These are phyloP conservation scores for Ehretia macrophylla DNA, from an alignment of 257 asterid genomes.

Conservation along the genomic window DNA sequence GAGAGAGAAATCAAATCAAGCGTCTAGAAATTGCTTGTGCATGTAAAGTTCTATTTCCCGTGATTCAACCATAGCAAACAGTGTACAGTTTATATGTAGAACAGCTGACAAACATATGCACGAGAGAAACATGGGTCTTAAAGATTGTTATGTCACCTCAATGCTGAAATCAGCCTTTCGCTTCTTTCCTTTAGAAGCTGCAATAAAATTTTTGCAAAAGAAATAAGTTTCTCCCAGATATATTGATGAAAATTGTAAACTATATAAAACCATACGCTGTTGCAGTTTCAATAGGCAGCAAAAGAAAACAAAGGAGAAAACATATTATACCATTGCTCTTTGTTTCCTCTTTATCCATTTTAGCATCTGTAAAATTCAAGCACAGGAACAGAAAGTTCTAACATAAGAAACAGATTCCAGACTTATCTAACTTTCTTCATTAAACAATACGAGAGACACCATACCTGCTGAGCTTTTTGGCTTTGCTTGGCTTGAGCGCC, in stretches of 20 bases:
- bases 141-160: slow-evolving; percentile 6
- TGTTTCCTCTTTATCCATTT: slow-evolving; percentile 16
- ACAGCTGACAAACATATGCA: not conserved
- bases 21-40: no score
- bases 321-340: slow-evolving; percentile 9
- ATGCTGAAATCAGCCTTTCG: slow-evolving; percentile 13
- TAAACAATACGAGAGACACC: not conserved
- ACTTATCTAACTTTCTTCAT: not conserved
- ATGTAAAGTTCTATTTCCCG: no score
- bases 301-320: not conserved
- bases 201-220: not conserved
- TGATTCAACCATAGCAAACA: no score
- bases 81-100: no score
- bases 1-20: no score
- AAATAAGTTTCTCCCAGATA: not conserved
- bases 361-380: slow-evolving; percentile 13
- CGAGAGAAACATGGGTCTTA: no score
- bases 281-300: not conserved
- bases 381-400: not conserved
- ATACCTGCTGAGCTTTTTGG: slow-evolving; percentile 77
- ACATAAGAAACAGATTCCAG: not conserved
- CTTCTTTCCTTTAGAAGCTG: slow-evolving; percentile 19
- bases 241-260: no score
- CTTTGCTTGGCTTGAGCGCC: slow-evolving; percentile 70
- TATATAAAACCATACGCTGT: not conserved